Evolutionary conservation across 495 filamentous ascomycete genomes (phyloP).

Genomic region (Pseudomonodictys pantanalensis): DNA sequence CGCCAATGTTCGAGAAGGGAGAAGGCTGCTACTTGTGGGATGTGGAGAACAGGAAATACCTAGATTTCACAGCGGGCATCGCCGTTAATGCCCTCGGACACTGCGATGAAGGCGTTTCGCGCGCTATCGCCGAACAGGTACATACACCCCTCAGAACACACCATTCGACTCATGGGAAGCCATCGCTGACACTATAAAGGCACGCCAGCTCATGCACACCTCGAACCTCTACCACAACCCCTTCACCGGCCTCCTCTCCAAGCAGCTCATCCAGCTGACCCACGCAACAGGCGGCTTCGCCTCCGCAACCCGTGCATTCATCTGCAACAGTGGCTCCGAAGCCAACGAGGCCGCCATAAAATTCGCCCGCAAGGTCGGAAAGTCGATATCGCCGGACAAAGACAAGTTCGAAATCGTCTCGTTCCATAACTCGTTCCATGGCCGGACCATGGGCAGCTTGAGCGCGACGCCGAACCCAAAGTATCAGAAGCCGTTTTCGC

Average conservation of each 20-base stretch:
- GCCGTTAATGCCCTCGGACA: conserved; percentile 93
- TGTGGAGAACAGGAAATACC: conserved; percentile 79
- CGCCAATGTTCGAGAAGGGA: conserved; percentile 83
- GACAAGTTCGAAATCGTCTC: conserved; percentile 80
- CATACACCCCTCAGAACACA: neutral
- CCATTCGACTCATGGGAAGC: neutral
- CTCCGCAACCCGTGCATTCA: conserved; percentile 75
- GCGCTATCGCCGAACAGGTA: conserved; percentile 74
- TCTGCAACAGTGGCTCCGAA: conserved; percentile 92
- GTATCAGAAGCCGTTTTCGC: conserved; percentile 90
- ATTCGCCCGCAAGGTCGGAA: conserved; percentile 88
- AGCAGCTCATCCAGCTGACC: conserved; percentile 79
- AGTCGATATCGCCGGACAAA: conserved; percentile 64
- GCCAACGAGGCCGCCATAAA: conserved; percentile 98
- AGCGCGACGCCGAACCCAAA: conserved; percentile 98
- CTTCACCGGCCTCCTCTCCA: conserved; percentile 84
- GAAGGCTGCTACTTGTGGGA: conserved; percentile 86
- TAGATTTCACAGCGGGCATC: conserved; percentile 94
- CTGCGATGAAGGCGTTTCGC: conserved; percentile 67
- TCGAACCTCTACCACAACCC: conserved; percentile 96
- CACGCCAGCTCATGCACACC: conserved; percentile 76
- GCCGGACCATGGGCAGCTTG: conserved; percentile 87
- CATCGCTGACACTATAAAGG: conserved; percentile 42
- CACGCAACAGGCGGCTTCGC: conserved; percentile 73
- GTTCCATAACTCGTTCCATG: conserved; percentile 90